Conservation (phyloP, 768 basidiomycete genomes). For the Lanmaoa rubissima region DNA sequence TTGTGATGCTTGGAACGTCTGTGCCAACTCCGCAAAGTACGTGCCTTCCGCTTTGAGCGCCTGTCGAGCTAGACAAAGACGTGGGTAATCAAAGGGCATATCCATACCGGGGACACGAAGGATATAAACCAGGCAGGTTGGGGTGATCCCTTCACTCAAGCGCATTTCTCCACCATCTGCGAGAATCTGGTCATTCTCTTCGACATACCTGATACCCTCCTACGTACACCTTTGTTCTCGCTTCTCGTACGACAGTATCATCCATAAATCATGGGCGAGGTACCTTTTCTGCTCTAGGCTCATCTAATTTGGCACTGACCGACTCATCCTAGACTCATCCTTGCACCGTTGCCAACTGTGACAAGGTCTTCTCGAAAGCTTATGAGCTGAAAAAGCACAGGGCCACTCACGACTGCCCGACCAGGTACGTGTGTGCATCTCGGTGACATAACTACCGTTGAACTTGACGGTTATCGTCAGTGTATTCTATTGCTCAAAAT, state of each 20-base stretch:
- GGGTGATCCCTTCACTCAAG: neutral
- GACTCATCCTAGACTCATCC: conserved; percentile 2
- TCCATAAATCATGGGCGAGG: conserved; percentile 13
- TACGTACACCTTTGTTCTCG: neutral
- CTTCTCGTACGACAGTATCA: neutral
- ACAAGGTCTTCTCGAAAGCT: conserved; percentile 12
- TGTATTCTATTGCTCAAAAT: conserved; percentile 18
- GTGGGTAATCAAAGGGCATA: neutral
- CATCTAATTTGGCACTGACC: neutral
- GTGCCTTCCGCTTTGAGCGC: conserved; percentile 11
- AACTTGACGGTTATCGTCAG: conserved; percentile 4
- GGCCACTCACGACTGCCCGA: conserved; percentile 10
- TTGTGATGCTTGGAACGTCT: conserved; percentile 2
- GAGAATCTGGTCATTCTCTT: conserved; percentile 23
- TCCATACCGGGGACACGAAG: neutral
- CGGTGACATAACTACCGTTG: neutral
- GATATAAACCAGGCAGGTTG: conserved; percentile 13
- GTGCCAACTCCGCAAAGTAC: neutral
- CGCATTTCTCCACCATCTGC: neutral
- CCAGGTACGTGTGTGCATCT: conserved; percentile 1
- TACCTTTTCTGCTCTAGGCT: neutral
- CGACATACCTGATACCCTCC: neutral
- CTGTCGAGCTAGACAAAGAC: neutral
- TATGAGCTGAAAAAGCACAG: conserved; percentile 25
- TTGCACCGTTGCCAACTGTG: conserved; percentile 17